Evolutionary conservation across 305 asterid species (phyloP), one percentile per base, ranked within the genome.

Genomic region (Rubia tinctorum): DNA sequence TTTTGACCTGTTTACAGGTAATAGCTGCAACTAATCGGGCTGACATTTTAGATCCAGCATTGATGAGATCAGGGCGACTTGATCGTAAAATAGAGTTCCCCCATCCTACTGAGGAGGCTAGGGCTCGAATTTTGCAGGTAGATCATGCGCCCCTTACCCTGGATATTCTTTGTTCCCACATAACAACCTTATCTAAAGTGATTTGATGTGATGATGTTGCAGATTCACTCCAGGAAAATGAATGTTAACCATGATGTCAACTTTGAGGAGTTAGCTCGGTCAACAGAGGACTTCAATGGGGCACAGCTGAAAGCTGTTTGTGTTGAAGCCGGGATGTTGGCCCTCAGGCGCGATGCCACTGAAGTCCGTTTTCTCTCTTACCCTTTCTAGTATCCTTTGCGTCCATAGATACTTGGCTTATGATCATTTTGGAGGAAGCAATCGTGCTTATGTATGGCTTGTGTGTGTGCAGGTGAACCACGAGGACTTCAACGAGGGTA

Each of bases 1-100:
- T 59, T 14, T 2, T 56, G 12, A 7, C 53, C 8, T 4, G 20
- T 71, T 34, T 72, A 72, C 86, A 90, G 98, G 95, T 93, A 56
- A 93, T 93, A 77, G 98, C 97, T 66, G 98, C 98, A 55, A 93
- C 98, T 18, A 93, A 91, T 80, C 84, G 98, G 78, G 97, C 97
- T 65, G 98, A 93, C 83, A 88, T 91, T 78, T 80, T 93, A 68
- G 98, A 93, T 82, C 98, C 98, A 80, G 98, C 98, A 20, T 80
- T 93, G 47, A 86, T 93, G 96, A 84, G 96, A 37, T 89, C 98
- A 71, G 98, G 98, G 69, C 87, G 97, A 55, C 84, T 93, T 83
- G 98, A 93, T 87, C 98, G 97, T 62, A 93, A 93, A 82, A 89
- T 91, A 72, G 96, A 89, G 76, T 88, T 89, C 51, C 96, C 96